phyloP scores from a whole-genome alignment of 805 yeast species.

The Candida ortonii region DNA sequence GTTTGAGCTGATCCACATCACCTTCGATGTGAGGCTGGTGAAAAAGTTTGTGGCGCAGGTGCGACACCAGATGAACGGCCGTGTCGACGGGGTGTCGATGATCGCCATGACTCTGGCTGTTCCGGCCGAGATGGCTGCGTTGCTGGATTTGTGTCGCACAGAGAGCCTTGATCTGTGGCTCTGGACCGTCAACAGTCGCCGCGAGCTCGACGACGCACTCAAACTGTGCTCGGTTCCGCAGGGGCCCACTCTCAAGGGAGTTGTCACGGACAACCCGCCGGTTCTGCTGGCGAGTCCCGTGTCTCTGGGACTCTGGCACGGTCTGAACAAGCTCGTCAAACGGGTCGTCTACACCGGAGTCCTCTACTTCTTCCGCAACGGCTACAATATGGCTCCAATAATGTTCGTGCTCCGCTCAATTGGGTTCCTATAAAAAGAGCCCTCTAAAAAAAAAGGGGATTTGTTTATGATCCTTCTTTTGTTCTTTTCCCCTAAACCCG shows the following conservation, averaged over 20 bases:
- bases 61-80: conserved; percentile 17
- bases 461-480: conserved; percentile 1
- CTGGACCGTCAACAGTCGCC: conserved; percentile 35
- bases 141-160: conserved; percentile 16
- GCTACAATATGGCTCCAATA: conserved; percentile 18
- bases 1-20: conserved; percentile 31
- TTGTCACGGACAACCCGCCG: conserved; percentile 22
- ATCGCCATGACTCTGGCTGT: conserved; percentile 23
- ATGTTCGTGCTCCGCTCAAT: conserved; percentile 16
- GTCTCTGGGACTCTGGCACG: neutral
- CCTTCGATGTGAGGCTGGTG: conserved; percentile 26
- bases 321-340: neutral
- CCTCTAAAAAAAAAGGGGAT: neutral
- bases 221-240: conserved; percentile 24
- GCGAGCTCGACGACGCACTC: conserved; percentile 21
- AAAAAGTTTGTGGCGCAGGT: conserved; percentile 22
- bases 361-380: conserved; percentile 15
- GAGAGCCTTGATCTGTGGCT: conserved; percentile 32
- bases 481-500: neutral
- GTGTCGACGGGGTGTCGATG: conserved; percentile 24
- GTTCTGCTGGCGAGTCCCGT: conserved; percentile 5
- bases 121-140: conserved; percentile 15
- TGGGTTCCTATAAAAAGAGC: conserved; percentile 21
- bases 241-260: conserved; percentile 13
- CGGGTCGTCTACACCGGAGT: conserved; percentile 13